Conservation (phyloP, 257 asterid species). For the Scutellaria minor region DNA sequence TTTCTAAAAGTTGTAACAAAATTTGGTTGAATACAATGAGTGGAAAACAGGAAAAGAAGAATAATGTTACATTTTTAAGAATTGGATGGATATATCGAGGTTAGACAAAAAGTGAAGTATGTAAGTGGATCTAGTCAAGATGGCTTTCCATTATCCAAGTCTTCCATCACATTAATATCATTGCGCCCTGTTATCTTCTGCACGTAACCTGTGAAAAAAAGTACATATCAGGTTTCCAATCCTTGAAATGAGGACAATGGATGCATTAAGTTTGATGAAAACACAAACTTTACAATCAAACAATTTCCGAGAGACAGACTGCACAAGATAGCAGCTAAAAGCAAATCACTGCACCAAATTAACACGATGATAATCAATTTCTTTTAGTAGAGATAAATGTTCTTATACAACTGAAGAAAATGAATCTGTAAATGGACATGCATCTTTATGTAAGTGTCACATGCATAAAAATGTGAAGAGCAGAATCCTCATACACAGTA, state of each 20-base stretch:
- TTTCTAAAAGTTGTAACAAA: constrained; percentile 6
- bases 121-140: constrained; percentile 39
- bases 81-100: constrained; percentile 20
- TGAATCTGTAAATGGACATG: constrained; percentile 3
- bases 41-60: constrained; percentile 27
- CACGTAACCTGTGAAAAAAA: constrained; percentile 70
- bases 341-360: not conserved
- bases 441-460: not conserved
- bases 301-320: constrained; percentile 1
- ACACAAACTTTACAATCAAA: not conserved
- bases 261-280: not conserved
- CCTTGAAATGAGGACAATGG: constrained; percentile 7
- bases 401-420: not conserved
- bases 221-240: constrained; percentile 20
- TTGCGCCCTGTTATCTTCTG: constrained; percentile 84
- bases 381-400: no score
- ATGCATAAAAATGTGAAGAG: not conserved
- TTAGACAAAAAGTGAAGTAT: constrained; percentile 31
- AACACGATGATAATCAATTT: not conserved
- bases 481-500: constrained; percentile 15
- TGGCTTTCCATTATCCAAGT: constrained; percentile 73
- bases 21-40: constrained; percentile 30
- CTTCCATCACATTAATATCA: constrained; percentile 87
- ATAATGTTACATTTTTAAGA: constrained; percentile 19
- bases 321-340: constrained; percentile 6